Percentiles rank a stretch among this genome's conserved stretches.
These are phyloP conservation scores for Aurinia saxatilis DNA, from an alignment of 345 rosid genomes.

Conservation along the genomic window DNA sequence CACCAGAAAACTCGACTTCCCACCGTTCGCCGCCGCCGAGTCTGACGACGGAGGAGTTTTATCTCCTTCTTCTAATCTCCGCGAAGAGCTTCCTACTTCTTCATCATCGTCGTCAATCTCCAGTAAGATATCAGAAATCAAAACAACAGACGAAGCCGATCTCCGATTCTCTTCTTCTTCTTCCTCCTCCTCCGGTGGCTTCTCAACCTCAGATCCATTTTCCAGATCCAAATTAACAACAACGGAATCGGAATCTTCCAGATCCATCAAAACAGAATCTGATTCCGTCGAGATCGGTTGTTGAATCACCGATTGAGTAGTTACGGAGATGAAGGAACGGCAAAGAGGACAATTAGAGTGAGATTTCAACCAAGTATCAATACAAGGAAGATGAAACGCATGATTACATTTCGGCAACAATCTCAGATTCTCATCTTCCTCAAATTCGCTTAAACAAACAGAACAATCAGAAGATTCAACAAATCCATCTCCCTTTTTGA, in stretches of 20 bases:
- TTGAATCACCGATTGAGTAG: too few relatives aligned
- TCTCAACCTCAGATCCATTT: constrained; percentile 20
- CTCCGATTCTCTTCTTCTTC: constrained; percentile 30
- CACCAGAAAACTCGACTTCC: constrained; percentile 29
- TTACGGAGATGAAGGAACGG: constrained; percentile 37
- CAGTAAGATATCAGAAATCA: constrained; percentile 41
- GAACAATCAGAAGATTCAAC: constrained; percentile 73
- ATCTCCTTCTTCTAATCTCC: constrained; percentile 20
- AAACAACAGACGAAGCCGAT: constrained; percentile 44
- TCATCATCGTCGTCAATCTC: constrained; percentile 32
- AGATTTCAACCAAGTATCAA: constrained; percentile 81
- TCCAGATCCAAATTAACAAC: constrained; percentile 37
- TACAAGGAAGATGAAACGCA: constrained; percentile 77
- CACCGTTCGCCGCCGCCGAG: constrained; percentile 14
- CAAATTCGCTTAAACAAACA: constrained; percentile 67
- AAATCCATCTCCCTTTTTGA: constrained; percentile 44
- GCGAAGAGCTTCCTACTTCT: constrained; percentile 22
- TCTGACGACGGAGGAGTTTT: constrained; percentile 23
- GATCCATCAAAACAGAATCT: not conserved
- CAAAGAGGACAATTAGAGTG: constrained; percentile 88
- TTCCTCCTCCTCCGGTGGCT: constrained; percentile 1
- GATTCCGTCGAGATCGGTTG: not conserved
- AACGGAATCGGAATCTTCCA: constrained; percentile 32
- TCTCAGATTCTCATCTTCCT: constrained; percentile 59
- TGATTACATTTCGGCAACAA: constrained; percentile 71